Base-by-base conservation (phyloP, 2,329 filamentous ascomycete species). In the Camillea tinctor region DNA sequence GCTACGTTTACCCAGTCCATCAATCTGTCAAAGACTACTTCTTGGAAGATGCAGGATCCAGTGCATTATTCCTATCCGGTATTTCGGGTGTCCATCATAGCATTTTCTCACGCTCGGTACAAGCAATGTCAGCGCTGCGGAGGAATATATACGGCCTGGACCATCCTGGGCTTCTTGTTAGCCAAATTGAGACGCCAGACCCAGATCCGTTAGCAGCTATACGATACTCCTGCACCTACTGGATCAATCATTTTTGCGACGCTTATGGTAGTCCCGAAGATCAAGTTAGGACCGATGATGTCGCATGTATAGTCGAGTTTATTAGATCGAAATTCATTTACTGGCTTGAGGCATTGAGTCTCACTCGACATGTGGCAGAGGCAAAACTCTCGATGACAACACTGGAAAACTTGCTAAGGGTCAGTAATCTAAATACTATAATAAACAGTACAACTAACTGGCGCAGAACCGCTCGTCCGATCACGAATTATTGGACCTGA, bases 11-110 rank as follows among this genome's bases (percentile, higher is more conserved):
- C 51, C 73, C 79, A 60, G 70, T 80, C 1, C 77, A 81, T 60
- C 73, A 78, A 58, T 80, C 77, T 3, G 79, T 76, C 0, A 78
- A 79, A 61, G 78, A 81, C 19, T 78, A 71, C 61, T 58, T 82
- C 1, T 26, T 59, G 5, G 30, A 66, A 23, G 57, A 68, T 8
- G 64, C 62, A 54, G 56, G 54, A 5, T n/a, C 55, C n/a, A 49
- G 60, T 13, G 65, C 78, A 4, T 74, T 77, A 49, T 69, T 73
- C 4, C 52, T 17, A 23, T 26, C 24, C 24, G 71, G 74, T 1
- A 30, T 54, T 3, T 48, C 57, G 20, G 44, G 65, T 2, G 59
- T 66, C 17, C 75, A 80, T 57, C 48, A 68, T 15, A 4, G 1
- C 0, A 72, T 81, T 4, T 73, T 77, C 54, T 66, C 57, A 2